Base-by-base conservation (phyloP, 305 asterid species). In the Fraxinus angustifolia region DNA sequence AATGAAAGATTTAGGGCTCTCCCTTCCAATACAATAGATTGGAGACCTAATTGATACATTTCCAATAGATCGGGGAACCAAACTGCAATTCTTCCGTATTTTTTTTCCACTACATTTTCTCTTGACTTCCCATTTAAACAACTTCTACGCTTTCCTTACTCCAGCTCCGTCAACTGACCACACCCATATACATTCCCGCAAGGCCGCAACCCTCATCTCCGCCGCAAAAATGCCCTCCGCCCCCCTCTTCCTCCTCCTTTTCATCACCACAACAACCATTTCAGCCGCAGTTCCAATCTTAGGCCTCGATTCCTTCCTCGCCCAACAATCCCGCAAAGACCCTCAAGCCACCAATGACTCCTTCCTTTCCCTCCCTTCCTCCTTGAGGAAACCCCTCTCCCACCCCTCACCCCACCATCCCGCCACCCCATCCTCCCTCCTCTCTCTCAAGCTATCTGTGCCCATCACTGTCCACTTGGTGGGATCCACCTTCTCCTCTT, bases 401-500 rank as follows among this genome's bases (percentile, higher is more conserved):
- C 87, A 83, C 62, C 85, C 90, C 80, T 72, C 85, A 77, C 60
- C 78, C 45, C 76, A 83, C 68, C 85, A 40, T 71, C 89, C 95
- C 11, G 85, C 91, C 19, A 8, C 81, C 82, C 81, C 91, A 76
- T 28, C 96, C 83, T 83, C 95, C 76, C 88, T 91, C 83, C 91
- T 88, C 23, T 82, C 91, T 74, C 89, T 92, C 81, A 53, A 84
- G 53, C 84, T 95, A 56, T 90, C 96, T 78, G 82, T 95, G 19
- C 97, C 97, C 36, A 80, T 95, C 83, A 86, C 92, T 60, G 88
- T 95, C 73, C 97, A 91, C 85, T 87, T 95, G 12, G 97, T 95
- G 1, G 99, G 99, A 0, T 70, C 92, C 79, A 80, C 92, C 40
- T 95, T 95, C 91, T n/a, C 91, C 26, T 70, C 94, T 35, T 85